Evolutionary conservation across 1,284 basidiomycete genomes (phyloP).

Genomic region (Cutaneotrichosporon arboriforme): DNA sequence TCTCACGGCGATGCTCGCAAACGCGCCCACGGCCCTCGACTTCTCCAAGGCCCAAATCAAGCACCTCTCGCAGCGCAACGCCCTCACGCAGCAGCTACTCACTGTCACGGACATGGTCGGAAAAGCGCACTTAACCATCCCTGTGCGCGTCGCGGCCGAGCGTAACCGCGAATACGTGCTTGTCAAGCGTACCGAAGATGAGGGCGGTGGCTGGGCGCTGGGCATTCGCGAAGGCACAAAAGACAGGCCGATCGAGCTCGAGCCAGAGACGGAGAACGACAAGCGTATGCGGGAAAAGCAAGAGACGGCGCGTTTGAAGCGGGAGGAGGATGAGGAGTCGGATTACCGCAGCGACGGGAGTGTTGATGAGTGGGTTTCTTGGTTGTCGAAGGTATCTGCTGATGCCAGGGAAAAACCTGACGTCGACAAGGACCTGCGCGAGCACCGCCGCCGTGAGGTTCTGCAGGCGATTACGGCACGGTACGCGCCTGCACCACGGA

Average conservation of each 20-base stretch:
- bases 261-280: slow-evolving; percentile 30
- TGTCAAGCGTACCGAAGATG: slow-evolving; percentile 73
- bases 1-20: slow-evolving; percentile 81
- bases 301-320: not conserved
- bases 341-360: slow-evolving; percentile 22
- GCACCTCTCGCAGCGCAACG: slow-evolving; percentile 81
- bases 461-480: slow-evolving; percentile 61
- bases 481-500: slow-evolving; percentile 49
- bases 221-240: slow-evolving; percentile 74
- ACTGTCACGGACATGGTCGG: slow-evolving; percentile 90
- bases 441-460: slow-evolving; percentile 62
- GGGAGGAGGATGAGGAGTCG: slow-evolving; percentile 25
- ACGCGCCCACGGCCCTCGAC: slow-evolving; percentile 78
- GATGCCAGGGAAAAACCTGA: slow-evolving; percentile 10
- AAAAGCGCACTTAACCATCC: slow-evolving; percentile 75
- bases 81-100: slow-evolving; percentile 89
- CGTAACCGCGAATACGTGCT: slow-evolving; percentile 90
- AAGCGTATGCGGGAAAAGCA: slow-evolving; percentile 7
- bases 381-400: not conserved
- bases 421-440: slow-evolving; percentile 61
- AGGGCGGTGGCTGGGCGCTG: slow-evolving; percentile 85
- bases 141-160: slow-evolving; percentile 87
- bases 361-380: slow-evolving; percentile 6
- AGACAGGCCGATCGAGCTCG: slow-evolving; percentile 77
- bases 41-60: slow-evolving; percentile 94